These are phyloP conservation scores for Trametes pubescens DNA, from an alignment of 1,284 basidiomycete species.

Conservation along the genomic window DNA sequence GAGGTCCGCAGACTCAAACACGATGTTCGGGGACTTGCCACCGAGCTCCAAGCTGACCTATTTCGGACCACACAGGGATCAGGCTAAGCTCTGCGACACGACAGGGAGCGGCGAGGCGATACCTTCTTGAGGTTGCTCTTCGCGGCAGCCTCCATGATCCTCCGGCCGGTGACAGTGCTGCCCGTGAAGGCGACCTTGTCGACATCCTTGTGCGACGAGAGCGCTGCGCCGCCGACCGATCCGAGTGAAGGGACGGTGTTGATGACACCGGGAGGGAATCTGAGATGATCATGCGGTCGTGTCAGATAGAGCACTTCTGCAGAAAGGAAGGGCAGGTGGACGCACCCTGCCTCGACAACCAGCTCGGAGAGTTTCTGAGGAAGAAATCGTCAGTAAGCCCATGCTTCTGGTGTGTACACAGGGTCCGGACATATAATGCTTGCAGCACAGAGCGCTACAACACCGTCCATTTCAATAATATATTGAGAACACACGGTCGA, in stretches of 20 bases:
- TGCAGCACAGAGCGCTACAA: background rate
- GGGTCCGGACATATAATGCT: background rate
- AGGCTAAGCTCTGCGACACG: background rate
- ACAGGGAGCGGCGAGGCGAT: slow-evolving; percentile 8
- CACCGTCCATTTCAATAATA: too few species aligned
- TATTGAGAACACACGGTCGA: too few species aligned
- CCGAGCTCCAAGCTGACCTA: slow-evolving; percentile 93
- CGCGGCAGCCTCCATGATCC: slow-evolving; percentile 93
- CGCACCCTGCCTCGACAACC: slow-evolving; percentile 50
- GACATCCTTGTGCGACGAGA: slow-evolving; percentile 79
- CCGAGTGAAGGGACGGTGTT: slow-evolving; percentile 91
- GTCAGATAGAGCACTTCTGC: slow-evolving; percentile 21
- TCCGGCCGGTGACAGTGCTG: slow-evolving; percentile 88
- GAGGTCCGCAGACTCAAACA: slow-evolving; percentile 84
- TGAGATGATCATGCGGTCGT: slow-evolving; percentile 43
- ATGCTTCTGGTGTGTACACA: background rate
- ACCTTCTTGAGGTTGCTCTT: slow-evolving; percentile 92
- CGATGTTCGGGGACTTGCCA: slow-evolving; percentile 92
- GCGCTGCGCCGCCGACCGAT: slow-evolving; percentile 83
- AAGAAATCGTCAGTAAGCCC: slow-evolving; percentile 9
- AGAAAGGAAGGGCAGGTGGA: background rate
- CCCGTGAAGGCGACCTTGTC: slow-evolving; percentile 90
- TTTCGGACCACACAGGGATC: background rate
- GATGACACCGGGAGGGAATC: slow-evolving; percentile 93
- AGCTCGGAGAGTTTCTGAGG: slow-evolving; percentile 81